Conservation (phyloP, 1,284 basidiomycete genomes). For the Pascua sp. region DNA sequence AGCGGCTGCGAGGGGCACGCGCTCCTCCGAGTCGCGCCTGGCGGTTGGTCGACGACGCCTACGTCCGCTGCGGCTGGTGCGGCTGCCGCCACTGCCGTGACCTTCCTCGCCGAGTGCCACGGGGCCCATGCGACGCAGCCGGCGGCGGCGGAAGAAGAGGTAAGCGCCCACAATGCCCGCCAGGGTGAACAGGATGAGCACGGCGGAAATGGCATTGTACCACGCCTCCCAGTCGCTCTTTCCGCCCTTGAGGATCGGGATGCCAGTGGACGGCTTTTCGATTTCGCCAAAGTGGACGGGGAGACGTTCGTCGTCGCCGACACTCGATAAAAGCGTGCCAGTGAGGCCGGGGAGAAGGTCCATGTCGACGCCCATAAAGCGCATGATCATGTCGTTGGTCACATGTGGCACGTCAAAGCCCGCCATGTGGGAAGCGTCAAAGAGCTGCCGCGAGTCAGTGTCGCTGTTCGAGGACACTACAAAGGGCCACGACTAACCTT, state of each 20-base stretch:
- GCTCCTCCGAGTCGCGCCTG: slow-evolving; percentile 52
- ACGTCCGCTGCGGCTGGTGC: slow-evolving; percentile 15
- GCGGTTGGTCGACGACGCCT: background rate
- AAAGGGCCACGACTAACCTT: slow-evolving; percentile 57
- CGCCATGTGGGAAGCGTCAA: slow-evolving; percentile 85
- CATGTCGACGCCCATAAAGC: slow-evolving; percentile 89
- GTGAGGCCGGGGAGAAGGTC: slow-evolving; percentile 71
- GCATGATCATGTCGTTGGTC: slow-evolving; percentile 95
- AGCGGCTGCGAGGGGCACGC: slow-evolving; percentile 56
- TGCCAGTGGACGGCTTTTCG: slow-evolving; percentile 26
- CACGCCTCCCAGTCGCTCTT: slow-evolving; percentile 81
- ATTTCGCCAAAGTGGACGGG: slow-evolving; percentile 29
- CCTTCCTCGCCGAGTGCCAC: background rate
- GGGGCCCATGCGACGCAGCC: slow-evolving; percentile 27
- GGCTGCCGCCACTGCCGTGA: background rate
- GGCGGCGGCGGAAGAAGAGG: slow-evolving; percentile 34
- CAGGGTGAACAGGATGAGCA: slow-evolving; percentile 73
- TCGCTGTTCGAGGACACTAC: background rate
- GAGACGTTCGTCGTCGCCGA: slow-evolving; percentile 44
- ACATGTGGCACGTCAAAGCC: slow-evolving; percentile 85
- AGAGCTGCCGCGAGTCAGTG: slow-evolving; percentile 35
- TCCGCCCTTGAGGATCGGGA: slow-evolving; percentile 66
- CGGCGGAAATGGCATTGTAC: slow-evolving; percentile 86
- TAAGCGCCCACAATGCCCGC: slow-evolving; percentile 60
- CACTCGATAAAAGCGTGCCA: slow-evolving; percentile 50